phyloP scores from a whole-genome alignment of 768 basidiomycete genomes.

The Naganishia kalamii region DNA sequence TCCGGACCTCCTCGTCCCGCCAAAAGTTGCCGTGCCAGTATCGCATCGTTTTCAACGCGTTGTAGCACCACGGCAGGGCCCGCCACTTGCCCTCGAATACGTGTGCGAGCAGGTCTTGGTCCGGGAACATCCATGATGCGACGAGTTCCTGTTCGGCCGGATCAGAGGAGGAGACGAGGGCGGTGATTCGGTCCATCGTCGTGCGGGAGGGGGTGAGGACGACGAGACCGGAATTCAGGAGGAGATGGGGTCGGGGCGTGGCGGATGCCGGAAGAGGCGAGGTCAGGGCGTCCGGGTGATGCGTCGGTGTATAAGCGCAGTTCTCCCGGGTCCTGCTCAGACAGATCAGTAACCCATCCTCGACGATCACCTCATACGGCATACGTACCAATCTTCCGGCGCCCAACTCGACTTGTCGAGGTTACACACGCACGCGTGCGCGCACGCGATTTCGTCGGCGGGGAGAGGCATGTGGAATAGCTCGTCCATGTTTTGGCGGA shows the following conservation, averaged over 20 bases:
- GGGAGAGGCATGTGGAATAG: conserved; percentile 41
- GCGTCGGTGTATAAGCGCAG: conserved; percentile 63
- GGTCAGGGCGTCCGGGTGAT: conserved; percentile 46
- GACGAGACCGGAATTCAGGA: conserved; percentile 78
- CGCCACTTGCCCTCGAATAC: conserved; percentile 18
- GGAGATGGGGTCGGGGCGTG: conserved; percentile 64
- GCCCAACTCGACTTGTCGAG: conserved; percentile 77
- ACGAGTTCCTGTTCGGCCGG: conserved; percentile 10
- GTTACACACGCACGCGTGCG: conserved; percentile 90
- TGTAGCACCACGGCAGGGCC: conserved; percentile 67
- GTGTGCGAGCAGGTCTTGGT: conserved; percentile 20
- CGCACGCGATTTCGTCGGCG: conserved; percentile 71
- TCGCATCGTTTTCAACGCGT: conserved; percentile 23
- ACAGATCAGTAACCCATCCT: not conserved
- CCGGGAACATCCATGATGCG: conserved; percentile 23
- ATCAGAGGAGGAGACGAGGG: conserved; percentile 1
- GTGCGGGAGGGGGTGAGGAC: conserved; percentile 36
- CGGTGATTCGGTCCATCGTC: not conserved
- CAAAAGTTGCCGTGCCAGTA: conserved; percentile 24
- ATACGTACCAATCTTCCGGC: conserved; percentile 70
- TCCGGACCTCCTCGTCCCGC: conserved; percentile 21
- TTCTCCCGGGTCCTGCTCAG: conserved; percentile 68
- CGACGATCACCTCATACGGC: not conserved
- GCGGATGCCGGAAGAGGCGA: conserved; percentile 49
- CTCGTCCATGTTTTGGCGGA: conserved; percentile 40